Base-by-base conservation (phyloP, 306 rosid species). In the Crataegus laevigata region DNA sequence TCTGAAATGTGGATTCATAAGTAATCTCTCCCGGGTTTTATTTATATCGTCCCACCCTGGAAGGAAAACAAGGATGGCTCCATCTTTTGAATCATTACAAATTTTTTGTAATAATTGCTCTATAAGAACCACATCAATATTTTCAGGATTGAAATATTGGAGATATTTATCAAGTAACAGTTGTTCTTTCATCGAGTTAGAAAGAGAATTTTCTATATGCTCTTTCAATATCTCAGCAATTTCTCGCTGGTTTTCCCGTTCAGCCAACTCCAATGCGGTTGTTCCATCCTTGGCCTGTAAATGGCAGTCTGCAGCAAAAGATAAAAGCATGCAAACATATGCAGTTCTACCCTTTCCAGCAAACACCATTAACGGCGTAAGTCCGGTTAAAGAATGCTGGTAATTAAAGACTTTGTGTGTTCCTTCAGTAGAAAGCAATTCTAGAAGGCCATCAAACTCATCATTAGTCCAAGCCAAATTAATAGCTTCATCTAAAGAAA, bases 21-120 rank as follows among this genome's bases (percentile, higher is more conserved):
- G 84, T 75, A 96, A 82, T 79, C 63, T 88, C 42, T 88, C 93
- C 38, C 91, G 86, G 19, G 87, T 88, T 84, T 40, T 90, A 77
- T 91, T 90, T 82, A 96, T 96, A 30, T 90, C 99, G 78, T 96
- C 98, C 99, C 99, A 96, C 50, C 99, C 99, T 34, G 98, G 91
- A 75, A 96, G 90, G 79, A 92, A 96, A 78, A 96, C 91, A 84
- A 96, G 98, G 72, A 96, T 80, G 50, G 98, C 99, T 72, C 98
- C 99, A 66, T 87, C 92, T 82, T 83, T 34, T 12, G 99, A 96
- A 82, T 88, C 97, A 72, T 22, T 57, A 66, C 96, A 92, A 85
- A 90, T 92, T 89, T 89, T 90, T 73, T 68, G 76, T 70, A 94
- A 52, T 81, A 94, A 75, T 81, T 89, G 76, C 89, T 83, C 98